Evolutionary conservation across 2,329 filamentous ascomycete genomes (phyloP).

Genomic region (Neophaeococcomyces aloes): DNA sequence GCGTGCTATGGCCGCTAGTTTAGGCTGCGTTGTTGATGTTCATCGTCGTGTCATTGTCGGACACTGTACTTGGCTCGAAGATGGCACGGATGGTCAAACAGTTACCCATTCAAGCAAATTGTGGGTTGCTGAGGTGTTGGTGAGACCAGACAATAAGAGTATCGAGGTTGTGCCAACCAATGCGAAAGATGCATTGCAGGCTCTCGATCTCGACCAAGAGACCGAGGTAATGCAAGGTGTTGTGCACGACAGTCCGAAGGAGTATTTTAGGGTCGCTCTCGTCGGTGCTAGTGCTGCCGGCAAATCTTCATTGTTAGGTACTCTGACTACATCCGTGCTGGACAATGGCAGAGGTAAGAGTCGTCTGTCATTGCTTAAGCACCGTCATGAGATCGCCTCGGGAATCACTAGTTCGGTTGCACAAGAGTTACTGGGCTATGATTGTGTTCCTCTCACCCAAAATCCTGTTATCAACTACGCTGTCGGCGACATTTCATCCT

Average conservation of each 20-base stretch:
- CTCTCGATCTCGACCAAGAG: not conserved
- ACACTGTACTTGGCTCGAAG: constrained; percentile 53
- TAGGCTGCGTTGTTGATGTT: constrained; percentile 77
- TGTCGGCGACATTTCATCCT: constrained; percentile 75
- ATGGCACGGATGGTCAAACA: constrained; percentile 18
- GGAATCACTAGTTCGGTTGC: constrained; percentile 91
- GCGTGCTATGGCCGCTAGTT: constrained; percentile 78
- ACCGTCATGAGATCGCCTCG: constrained; percentile 84
- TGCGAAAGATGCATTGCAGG: not conserved
- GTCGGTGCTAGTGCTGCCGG: constrained; percentile 83
- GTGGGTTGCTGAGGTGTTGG: constrained; percentile 80
- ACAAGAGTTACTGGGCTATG: constrained; percentile 84
- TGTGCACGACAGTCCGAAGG: constrained; percentile 29
- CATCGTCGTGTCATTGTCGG: constrained; percentile 75
- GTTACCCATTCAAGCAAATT: constrained; percentile 45
- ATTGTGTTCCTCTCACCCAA: constrained; percentile 19
- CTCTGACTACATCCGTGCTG: constrained; percentile 71
- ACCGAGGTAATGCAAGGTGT: no score
- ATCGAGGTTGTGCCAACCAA: constrained; percentile 2
- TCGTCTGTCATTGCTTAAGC: constrained; percentile 75
- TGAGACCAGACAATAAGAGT: constrained; percentile 58
- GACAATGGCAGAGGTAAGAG: constrained; percentile 91
- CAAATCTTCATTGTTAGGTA: constrained; percentile 84
- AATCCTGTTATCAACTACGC: constrained; percentile 57
- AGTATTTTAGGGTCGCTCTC: constrained; percentile 77